Base-by-base conservation (phyloP, 139 green algal species). In the Pleodorina starrii region DNA sequence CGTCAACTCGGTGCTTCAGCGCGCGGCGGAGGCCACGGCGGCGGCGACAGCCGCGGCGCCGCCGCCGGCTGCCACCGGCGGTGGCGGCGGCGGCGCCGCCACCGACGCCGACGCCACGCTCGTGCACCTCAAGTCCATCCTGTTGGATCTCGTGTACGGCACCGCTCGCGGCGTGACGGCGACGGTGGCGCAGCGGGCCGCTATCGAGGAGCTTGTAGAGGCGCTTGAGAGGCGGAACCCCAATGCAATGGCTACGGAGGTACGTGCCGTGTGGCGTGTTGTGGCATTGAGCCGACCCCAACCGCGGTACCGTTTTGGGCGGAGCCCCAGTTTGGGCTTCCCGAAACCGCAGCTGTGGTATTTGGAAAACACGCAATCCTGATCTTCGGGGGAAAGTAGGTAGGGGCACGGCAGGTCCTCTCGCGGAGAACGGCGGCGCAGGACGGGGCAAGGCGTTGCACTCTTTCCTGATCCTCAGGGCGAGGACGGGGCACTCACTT, bases 101-200 rank as follows among this genome's bases (percentile, higher is more conserved):
- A 44, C 66, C 4, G 74, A 4, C n/a, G 74, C 25, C 44, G 74
- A 82, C 4, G 74, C 46, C 44, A 82, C 74, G 43, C 74, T 59
- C 44, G n/a, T 82, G 44, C 36, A 82, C 12, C 48, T 88, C 60
- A 92, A 96, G 85, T 59, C 68, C 54, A 59, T 17, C 11, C 92
- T 96, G 59, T 59, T 96, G 44, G 94, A 96, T 82, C 66, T 92
- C 9, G 82, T 96, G 29, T 96, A 95, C 60, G 94, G 90, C 54
- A 95, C 92, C 6, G 60, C 90, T 2, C 80, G 92, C 6, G 94
- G 94, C 69, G 85, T 95, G 36, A 48, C 25, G 14, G 92, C 90
- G 12, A 82, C 54, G 0, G 1, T 38, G 40, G 32, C 90, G 80
- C 89, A 90, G 68, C 85, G 94, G 0, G 94, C 85, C 23, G 89